phyloP scores from a whole-genome alignment of 1,284 basidiomycete genomes.

The Mycosarcoma mackinlayi region DNA sequence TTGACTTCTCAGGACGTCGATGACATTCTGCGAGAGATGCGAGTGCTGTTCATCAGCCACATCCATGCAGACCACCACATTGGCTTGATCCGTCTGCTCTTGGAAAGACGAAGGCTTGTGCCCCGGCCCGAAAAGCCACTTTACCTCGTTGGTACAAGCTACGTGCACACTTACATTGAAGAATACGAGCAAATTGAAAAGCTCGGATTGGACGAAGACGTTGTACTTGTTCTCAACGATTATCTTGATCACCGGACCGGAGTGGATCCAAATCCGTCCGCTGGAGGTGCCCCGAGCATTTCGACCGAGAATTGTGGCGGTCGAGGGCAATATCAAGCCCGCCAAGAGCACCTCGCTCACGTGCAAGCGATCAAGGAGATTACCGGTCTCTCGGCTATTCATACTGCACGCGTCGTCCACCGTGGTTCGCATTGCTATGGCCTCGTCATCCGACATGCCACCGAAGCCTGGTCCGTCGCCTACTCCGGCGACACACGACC shows the following conservation, averaged over 20 bases:
- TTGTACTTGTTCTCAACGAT: slow-evolving; percentile 52
- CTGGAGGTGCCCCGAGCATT: background rate
- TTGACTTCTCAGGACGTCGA: slow-evolving; percentile 43
- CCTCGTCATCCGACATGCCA: slow-evolving; percentile 71
- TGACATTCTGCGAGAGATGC: slow-evolving; percentile 74
- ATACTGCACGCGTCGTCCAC: slow-evolving; percentile 48
- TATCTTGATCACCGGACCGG: slow-evolving; percentile 50
- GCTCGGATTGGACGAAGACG: slow-evolving; percentile 74
- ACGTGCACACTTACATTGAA: slow-evolving; percentile 75
- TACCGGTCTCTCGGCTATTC: slow-evolving; percentile 31
- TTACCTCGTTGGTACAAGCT: slow-evolving; percentile 76
- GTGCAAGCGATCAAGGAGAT: slow-evolving; percentile 22
- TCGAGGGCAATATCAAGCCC: slow-evolving; percentile 9
- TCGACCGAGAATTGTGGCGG: slow-evolving; percentile 1
- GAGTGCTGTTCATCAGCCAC: slow-evolving; percentile 87
- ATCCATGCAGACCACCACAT: slow-evolving; percentile 93
- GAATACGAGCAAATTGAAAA: slow-evolving; percentile 78
- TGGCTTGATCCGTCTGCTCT: slow-evolving; percentile 80
- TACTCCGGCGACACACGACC: slow-evolving; percentile 90
- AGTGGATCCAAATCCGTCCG: slow-evolving; percentile 32
- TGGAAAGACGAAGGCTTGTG: slow-evolving; percentile 77
- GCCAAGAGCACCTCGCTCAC: slow-evolving; percentile 19
- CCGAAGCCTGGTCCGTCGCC: slow-evolving; percentile 54
- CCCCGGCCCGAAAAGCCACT: slow-evolving; percentile 69
- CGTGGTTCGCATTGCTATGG: slow-evolving; percentile 47